Conservation (phyloP, 306 rosid species). For the Fragaria iinumae region DNA sequence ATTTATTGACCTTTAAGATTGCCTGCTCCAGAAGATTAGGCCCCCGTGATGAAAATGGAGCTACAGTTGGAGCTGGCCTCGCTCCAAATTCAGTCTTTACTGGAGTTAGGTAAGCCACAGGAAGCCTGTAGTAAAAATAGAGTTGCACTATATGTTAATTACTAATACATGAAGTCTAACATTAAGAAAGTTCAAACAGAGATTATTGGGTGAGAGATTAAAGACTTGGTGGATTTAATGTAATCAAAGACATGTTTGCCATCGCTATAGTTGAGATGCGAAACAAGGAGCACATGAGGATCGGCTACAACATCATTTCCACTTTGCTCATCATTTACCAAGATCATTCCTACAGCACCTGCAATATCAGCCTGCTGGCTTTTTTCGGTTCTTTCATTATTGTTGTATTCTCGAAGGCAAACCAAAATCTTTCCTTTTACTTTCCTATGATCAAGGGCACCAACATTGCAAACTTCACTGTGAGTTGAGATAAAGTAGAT, state of each 20-base stretch:
- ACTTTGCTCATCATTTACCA: slow-evolving; percentile 26
- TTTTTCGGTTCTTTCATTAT: slow-evolving; percentile 13
- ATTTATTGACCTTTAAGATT: slow-evolving; percentile 54
- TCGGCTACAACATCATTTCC: slow-evolving; percentile 29
- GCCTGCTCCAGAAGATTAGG: slow-evolving; percentile 43
- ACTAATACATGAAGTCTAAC: neutral
- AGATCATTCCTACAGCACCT: slow-evolving; percentile 62
- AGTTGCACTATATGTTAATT: neutral
- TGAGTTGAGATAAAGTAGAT: neutral
- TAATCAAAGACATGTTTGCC: slow-evolving; percentile 42
- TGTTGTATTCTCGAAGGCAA: slow-evolving; percentile 33
- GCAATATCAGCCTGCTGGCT: slow-evolving; percentile 27
- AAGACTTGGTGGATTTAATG: slow-evolving; percentile 44
- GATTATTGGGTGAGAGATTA: neutral
- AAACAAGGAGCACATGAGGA: slow-evolving; percentile 42
- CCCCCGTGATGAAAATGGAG: slow-evolving; percentile 74
- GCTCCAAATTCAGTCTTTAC: slow-evolving; percentile 34
- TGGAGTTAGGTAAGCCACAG: slow-evolving; percentile 43
- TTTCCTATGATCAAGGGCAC: slow-evolving; percentile 49
- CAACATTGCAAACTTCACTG: slow-evolving; percentile 32
- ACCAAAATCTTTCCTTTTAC: slow-evolving; percentile 55
- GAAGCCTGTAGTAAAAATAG: slow-evolving; percentile 37
- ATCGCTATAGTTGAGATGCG: slow-evolving; percentile 35
- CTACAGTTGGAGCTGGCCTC: slow-evolving; percentile 54
- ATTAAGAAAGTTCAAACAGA: neutral